Conservation (phyloP, 345 rosid species). For the Citropsis articulata region DNA sequence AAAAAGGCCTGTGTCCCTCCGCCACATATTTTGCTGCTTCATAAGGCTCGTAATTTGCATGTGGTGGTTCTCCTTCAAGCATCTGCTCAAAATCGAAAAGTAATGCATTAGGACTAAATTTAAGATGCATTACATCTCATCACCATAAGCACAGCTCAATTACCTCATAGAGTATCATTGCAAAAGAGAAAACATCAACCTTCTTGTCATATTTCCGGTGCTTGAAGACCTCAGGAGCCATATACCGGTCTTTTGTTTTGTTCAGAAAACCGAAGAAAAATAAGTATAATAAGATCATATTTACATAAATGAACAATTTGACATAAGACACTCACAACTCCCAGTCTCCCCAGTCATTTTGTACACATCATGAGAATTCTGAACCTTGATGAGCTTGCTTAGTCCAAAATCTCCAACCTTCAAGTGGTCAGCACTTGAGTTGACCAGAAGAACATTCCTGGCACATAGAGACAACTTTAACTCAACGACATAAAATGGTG, state of each 20-base stretch:
- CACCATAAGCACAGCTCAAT: constrained; percentile 12
- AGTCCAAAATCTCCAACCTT: constrained; percentile 99
- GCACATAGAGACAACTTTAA: neutral
- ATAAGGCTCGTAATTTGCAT: constrained; percentile 77
- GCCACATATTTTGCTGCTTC: constrained; percentile 95
- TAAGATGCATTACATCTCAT: constrained; percentile 11
- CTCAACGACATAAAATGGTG: neutral
- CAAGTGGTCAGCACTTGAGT: constrained; percentile 89
- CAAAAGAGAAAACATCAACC: constrained; percentile 98
- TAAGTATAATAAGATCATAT: constrained; percentile 19
- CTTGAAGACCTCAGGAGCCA: constrained; percentile 99
- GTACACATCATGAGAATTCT: constrained; percentile 93
- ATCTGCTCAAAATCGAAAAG: constrained; percentile 47
- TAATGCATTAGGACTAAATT: constrained; percentile 17
- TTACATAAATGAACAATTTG: constrained; percentile 6
- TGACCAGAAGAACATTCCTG: constrained; percentile 98
- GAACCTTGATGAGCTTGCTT: constrained; percentile 96
- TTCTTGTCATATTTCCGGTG: constrained; percentile 96
- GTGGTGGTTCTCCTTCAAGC: constrained; percentile 97
- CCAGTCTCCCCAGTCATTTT: constrained; percentile 99
- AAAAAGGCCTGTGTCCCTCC: constrained; percentile 83
- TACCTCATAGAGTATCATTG: constrained; percentile 97
- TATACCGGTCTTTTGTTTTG: constrained; percentile 74
- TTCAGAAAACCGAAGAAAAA: constrained; percentile 13
- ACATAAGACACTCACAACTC: constrained; percentile 68